A percentile compares a stretch with the other conserved stretches of the same genome.
Conservation (phyloP, 1,139 yeast genomes). For the Zhuliangozyma parablackwelliae region DNA sequence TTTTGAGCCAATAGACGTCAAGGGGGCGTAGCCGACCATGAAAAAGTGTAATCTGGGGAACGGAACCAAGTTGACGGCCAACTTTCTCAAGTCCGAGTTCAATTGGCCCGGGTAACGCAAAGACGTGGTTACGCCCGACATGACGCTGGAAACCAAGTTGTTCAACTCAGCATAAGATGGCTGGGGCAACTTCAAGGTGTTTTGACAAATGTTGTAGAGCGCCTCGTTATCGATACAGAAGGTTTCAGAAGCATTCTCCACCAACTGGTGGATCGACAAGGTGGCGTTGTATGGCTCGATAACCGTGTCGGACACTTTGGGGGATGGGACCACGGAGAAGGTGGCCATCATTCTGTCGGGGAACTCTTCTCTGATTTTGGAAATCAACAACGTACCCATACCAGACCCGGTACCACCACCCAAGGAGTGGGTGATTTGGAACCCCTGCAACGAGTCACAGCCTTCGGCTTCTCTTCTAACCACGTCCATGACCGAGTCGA, state of each 20-base stretch:
- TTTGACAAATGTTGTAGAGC: conserved; percentile 80
- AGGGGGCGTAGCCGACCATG: conserved; percentile 92
- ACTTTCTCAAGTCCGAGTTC: conserved; percentile 84
- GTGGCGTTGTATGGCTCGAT: conserved; percentile 94
- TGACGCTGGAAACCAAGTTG: conserved; percentile 77
- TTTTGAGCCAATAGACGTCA: conserved; percentile 73
- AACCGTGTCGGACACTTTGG: conserved; percentile 87
- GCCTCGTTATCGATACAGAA: conserved; percentile 96
- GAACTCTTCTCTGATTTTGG: conserved; percentile 80
- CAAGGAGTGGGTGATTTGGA: conserved; percentile 87
- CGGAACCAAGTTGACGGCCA: conserved; percentile 90
- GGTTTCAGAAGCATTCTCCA: conserved; percentile 86
- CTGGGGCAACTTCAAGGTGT: conserved; percentile 72
- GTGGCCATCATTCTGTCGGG: conserved; percentile 97
- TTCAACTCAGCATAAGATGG: conserved; percentile 79
- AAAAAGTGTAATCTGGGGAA: conserved; percentile 93
- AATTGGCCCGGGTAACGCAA: conserved; percentile 92
- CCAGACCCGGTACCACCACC: conserved; percentile 99
- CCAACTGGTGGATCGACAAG: conserved; percentile 85
- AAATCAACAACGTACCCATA: conserved; percentile 82
- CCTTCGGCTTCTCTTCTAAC: conserved; percentile 92
- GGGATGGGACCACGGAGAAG: conserved; percentile 87
- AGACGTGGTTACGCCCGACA: conserved; percentile 90
- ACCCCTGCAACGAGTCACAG: conserved; percentile 89
- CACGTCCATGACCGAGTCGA: conserved; percentile 82